Base-by-base conservation (phyloP, 345 rosid species). In the Hibiscus tridactylites region DNA sequence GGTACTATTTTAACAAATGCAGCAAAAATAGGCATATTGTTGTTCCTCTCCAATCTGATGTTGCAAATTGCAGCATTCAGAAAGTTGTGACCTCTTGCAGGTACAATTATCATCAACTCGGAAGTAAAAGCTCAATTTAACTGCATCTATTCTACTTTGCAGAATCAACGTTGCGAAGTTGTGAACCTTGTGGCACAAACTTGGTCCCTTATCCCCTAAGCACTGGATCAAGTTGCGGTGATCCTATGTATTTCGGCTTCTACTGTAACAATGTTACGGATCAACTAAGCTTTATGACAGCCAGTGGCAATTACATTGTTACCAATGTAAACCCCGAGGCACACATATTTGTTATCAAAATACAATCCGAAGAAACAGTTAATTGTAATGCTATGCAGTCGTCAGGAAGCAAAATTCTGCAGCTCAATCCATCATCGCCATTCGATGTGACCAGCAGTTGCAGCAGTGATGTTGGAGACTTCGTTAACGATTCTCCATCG, bases 111-210 rank as follows among this genome's bases (percentile, higher is more conserved):
- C 47, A 9, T 56, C 60, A 56, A 9, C 47, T 16, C 7, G 17
- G 26, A 62, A 35, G 26, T n/a, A n/a, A n/a, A 35, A 17, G 49
- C 26, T 33, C 0, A 29, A 65, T 42, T 11, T 42, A 42, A 21
- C 68, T 4, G 11, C 21, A 11, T 39, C 50, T 64, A 47, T 66
- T 47, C 39, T 8, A 66, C 9, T 24, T 4, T 26, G 47, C 77
- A 74, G 77, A 58, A 66, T 17, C 35, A 13, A 74, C 66, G 47
- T 5, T 1, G 10, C 42, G 58, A 70, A 73, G n/a, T 52, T 70
- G 65, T 73, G 53, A 49, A 8, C 21, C 49, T 58, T 64, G 74
- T 64, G 71, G 53, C 61, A 63, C 71, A 6, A 64, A 63, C 67
- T 50, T 73, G 39, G 68, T 31, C 9, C 71, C 71, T 31, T 63